phyloP scores from a whole-genome alignment of 345 rosid species.

The Salix dunnii region DNA sequence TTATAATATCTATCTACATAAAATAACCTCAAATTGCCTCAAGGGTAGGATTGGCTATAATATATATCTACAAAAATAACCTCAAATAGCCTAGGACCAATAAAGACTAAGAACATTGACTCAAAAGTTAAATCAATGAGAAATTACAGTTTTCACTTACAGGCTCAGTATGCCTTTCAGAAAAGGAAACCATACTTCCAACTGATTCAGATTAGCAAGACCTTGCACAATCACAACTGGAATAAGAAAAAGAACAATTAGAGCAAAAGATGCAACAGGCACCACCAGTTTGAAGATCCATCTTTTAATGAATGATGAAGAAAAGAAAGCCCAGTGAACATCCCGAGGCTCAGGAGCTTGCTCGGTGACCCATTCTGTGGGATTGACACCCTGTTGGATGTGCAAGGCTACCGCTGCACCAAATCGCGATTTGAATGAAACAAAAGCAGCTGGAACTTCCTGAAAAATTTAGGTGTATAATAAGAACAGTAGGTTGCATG shows the following conservation, averaged over 20 bases:
- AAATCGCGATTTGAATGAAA: slow-evolving; percentile 72
- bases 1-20: neutral
- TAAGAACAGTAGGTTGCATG: slow-evolving; percentile 7
- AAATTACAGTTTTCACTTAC: slow-evolving; percentile 46
- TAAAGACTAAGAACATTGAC: no score
- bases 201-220: slow-evolving; percentile 76
- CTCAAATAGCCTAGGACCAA: no score
- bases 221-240: slow-evolving; percentile 90
- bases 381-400: slow-evolving; percentile 77
- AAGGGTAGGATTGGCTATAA: neutral
- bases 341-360: slow-evolving; percentile 81
- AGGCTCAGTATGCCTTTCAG: slow-evolving; percentile 53
- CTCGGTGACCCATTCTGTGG: slow-evolving; percentile 87
- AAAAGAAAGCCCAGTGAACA: slow-evolving; percentile 88
- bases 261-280: slow-evolving; percentile 45
- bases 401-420: slow-evolving; percentile 75
- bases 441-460: slow-evolving; percentile 92
- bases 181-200: slow-evolving; percentile 78
- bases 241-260: slow-evolving; percentile 62
- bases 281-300: slow-evolving; percentile 65
- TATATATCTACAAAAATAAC: no score
- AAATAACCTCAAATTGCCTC: neutral
- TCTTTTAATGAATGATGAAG: slow-evolving; percentile 68
- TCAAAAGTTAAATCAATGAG: neutral
- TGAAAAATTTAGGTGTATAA: slow-evolving; percentile 27